A percentile compares a stretch with the other conserved stretches of the same genome.
phyloP scores from a whole-genome alignment of 441 rosid genomes.

The Viola pubescens region DNA sequence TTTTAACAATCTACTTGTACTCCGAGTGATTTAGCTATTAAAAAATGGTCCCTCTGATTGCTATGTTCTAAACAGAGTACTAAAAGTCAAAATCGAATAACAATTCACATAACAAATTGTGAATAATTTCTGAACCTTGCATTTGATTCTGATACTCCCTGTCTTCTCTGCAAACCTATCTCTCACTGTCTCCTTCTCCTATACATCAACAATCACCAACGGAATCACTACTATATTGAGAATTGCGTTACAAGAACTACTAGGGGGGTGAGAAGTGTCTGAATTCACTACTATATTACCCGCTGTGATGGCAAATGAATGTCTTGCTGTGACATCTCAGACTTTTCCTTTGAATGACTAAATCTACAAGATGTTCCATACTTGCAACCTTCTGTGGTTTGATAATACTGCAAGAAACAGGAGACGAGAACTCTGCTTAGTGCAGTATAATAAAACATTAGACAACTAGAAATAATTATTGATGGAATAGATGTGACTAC shows the following conservation, averaged over 20 bases:
- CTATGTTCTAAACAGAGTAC: too few species aligned
- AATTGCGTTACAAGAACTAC: too few species aligned
- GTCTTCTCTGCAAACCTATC: conserved; percentile 11
- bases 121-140: conserved; percentile 26
- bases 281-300: neutral
- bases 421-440: neutral
- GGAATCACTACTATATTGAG: too few species aligned
- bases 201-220: neutral
- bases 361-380: conserved; percentile 62
- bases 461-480: neutral
- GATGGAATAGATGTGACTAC: too few species aligned
- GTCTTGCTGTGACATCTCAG: neutral
- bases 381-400: conserved; percentile 65
- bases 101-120: neutral
- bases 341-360: conserved; percentile 29
- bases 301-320: neutral
- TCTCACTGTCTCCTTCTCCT: conserved; percentile 10
- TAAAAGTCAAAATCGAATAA: too few species aligned
- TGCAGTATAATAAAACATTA: neutral
- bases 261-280: too few species aligned
- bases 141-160: conserved; percentile 12
- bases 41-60: too few species aligned
- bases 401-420: conserved; percentile 43
- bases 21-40: too few species aligned
- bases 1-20: too few species aligned